A percentile compares a stretch with the other conserved stretches of the same genome.
These are phyloP conservation scores for Davidsoniella eucalypti DNA, from an alignment of 2,329 filamentous ascomycete species.

Conservation along the genomic window DNA sequence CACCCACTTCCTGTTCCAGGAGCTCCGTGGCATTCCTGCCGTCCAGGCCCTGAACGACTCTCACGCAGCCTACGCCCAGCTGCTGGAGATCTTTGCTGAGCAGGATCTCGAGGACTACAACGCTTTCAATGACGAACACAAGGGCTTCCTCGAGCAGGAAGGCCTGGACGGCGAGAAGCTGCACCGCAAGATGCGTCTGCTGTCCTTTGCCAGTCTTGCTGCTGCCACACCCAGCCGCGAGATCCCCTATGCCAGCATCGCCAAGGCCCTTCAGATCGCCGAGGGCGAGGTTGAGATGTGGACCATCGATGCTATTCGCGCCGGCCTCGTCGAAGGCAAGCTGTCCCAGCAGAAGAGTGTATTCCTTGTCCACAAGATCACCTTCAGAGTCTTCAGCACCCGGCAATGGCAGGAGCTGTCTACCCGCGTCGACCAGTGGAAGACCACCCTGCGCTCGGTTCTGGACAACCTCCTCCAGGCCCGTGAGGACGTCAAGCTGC, in stretches of 20 bases:
- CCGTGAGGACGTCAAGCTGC: constrained; percentile 60
- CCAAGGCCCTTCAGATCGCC: constrained; percentile 69
- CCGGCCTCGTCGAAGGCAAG: constrained; percentile 89
- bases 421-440: constrained; percentile 81
- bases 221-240: constrained; percentile 70
- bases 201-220: constrained; percentile 81
- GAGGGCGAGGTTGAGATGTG: constrained; percentile 84
- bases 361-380: constrained; percentile 90
- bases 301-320: constrained; percentile 96
- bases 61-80: constrained; percentile 71
- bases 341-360: constrained; percentile 82
- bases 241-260: constrained; percentile 74
- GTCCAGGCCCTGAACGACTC: constrained; percentile 77
- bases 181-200: constrained; percentile 87
- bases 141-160: constrained; percentile 66
- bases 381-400: constrained; percentile 91
- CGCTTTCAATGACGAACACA: constrained; percentile 85
- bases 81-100: constrained; percentile 88
- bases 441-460: constrained; percentile 62
- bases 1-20: constrained; percentile 55
- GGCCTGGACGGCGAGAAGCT: constrained; percentile 56
- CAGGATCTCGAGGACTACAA: constrained; percentile 91
- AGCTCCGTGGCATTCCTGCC: constrained; percentile 64
- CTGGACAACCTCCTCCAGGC: constrained; percentile 62
- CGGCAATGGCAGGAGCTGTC: constrained; percentile 97